Base-by-base conservation (phyloP, 352 stramenopile genomes). In the Phytophthora foliorum region DNA sequence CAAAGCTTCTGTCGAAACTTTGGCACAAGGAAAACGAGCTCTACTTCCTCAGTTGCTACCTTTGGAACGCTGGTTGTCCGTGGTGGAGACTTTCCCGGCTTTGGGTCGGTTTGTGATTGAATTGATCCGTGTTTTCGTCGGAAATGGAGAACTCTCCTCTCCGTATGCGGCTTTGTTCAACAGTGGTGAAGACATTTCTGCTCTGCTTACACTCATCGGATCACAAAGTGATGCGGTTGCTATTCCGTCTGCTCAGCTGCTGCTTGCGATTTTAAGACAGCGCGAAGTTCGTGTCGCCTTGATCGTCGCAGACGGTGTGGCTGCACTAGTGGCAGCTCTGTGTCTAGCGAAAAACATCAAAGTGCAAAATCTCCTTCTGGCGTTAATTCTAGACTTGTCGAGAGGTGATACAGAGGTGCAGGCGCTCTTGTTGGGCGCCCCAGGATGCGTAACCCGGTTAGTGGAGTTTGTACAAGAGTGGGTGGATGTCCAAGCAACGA, bases 251-350 rank as follows among this genome's bases (percentile, higher is more conserved):
- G 75, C 82, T 0, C 63, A 83, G 10, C 31, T 92, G 41, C 46
- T 92, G n/a, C 69, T 91, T 6, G 50, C 59, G 2, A 66, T 74
- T 0, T 66, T 81, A 2, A 61, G 59, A 4, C 69, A 93, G 31
- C 80, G 75, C 2, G 83, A 91, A 17, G 72, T 92, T 13, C 80
- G 88, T 31, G 84, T 93, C 45, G 73, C 81, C 1, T 67, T 94
- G 41, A 88, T 84, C 2, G 86, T 93, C 8, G 84, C 89, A 60
- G 86, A 94, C n/a, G 86, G 86, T n/a, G 70, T 94, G 4, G 71
- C 75, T 14, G 75, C 72, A 2, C 64, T 94, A 9, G 80, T 91
- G 10, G 63, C 62, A 19, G 78, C 80, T 31, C 60, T 91, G 9
- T 74, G 76, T 27, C 60, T 68, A 50, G 74, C 81, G 0, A 74